Percentiles rank a stretch among this genome's conserved stretches.
Evolutionary conservation across 768 basidiomycete species (phyloP).

Genomic region (Dentipellis fragilis): DNA sequence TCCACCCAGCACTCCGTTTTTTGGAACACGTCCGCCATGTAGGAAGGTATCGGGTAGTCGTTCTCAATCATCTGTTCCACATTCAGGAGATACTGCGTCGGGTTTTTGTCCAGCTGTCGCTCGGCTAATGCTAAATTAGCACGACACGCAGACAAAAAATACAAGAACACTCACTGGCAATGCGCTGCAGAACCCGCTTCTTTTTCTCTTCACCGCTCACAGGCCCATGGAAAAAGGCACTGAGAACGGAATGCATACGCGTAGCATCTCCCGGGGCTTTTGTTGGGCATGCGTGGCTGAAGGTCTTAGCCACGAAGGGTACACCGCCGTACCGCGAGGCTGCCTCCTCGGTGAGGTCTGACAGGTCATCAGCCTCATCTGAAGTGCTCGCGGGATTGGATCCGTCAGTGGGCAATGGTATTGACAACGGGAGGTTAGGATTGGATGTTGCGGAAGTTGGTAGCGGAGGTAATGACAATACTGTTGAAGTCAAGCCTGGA

Average conservation of each 20-base stretch:
- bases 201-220: constrained; percentile 76
- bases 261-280: constrained; percentile 84
- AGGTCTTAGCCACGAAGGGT: constrained; percentile 67
- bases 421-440: constrained; percentile 42
- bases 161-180: constrained; percentile 24
- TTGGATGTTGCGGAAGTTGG: constrained; percentile 59
- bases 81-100: constrained; percentile 63
- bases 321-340: constrained; percentile 23
- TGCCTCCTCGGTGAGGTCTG: constrained; percentile 11
- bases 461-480: constrained; percentile 61
- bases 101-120: constrained; percentile 48
- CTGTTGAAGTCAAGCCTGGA: constrained; percentile 74
- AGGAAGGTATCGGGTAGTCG: constrained; percentile 84
- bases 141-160: not conserved
- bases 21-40: constrained; percentile 63
- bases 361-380: not conserved
- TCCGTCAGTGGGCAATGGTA: constrained; percentile 27
- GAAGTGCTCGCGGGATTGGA: constrained; percentile 10
- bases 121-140: constrained; percentile 33
- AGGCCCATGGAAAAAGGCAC: constrained; percentile 73
- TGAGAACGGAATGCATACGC: constrained; percentile 78
- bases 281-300: constrained; percentile 90
- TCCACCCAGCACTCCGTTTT: constrained; percentile 72
- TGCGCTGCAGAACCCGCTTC: constrained; percentile 38
- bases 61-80: constrained; percentile 89